phyloP scores from a whole-genome alignment of 78 protist species.

The Dictyostelium brefeldianum region DNA sequence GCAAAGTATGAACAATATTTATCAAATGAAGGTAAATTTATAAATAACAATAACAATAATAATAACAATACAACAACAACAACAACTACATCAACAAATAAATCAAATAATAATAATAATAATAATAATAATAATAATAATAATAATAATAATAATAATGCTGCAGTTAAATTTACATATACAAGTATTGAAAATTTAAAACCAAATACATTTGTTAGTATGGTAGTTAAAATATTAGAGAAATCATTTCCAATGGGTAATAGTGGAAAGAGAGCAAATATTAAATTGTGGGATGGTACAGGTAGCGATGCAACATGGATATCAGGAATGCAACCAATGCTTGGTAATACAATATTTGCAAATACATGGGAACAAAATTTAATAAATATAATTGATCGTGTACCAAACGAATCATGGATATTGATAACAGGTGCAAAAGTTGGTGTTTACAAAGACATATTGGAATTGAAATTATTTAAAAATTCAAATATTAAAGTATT shows the following conservation, averaged over 20 bases:
- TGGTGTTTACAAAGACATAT: background rate
- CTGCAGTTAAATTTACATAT: background rate
- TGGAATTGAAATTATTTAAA: slow-evolving; percentile 19
- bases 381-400: background rate
- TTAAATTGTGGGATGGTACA: slow-evolving; percentile 65
- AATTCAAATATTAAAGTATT: background rate
- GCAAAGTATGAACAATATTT: background rate
- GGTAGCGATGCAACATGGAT: background rate
- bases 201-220: background rate
- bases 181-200: background rate
- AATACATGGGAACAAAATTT: background rate
- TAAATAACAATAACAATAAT: background rate
- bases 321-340: background rate
- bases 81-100: background rate
- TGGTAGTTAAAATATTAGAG: background rate
- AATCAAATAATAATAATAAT: background rate
- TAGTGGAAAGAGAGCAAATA: background rate
- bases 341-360: background rate
- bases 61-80: background rate
- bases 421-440: background rate
- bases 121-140: background rate
- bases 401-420: slow-evolving; percentile 8
- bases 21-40: background rate
- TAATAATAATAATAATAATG: background rate
- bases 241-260: background rate